Conservation (phyloP, 2,329 filamentous ascomycete species). For the Leptographium lundbergii region DNA sequence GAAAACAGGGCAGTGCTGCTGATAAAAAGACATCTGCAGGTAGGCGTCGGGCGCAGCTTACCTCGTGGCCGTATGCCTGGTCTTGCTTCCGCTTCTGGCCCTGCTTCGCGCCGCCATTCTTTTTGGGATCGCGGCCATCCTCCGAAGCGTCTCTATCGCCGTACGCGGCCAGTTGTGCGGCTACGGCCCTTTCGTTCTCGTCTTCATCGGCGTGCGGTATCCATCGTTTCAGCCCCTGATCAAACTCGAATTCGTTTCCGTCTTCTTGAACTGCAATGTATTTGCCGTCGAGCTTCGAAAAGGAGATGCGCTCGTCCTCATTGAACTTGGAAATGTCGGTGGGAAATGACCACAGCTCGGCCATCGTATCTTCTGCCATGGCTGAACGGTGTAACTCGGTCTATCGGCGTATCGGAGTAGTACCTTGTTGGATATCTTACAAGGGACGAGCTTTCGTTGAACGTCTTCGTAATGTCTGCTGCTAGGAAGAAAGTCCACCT, state of each 20-base stretch:
- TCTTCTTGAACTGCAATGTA: conserved; percentile 77
- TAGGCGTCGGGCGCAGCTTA: conserved; percentile 22
- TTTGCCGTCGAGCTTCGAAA: conserved; percentile 69
- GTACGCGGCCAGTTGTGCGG: background rate
- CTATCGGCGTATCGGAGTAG: background rate
- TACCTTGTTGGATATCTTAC: background rate
- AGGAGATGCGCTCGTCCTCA: conserved; percentile 70
- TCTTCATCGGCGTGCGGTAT: conserved; percentile 36
- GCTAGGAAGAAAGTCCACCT: background rate
- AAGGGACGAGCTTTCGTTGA: background rate
- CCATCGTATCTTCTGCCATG: conserved; percentile 10
- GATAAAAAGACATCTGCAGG: background rate
- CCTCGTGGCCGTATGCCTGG: conserved; percentile 26
- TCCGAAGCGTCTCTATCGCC: background rate
- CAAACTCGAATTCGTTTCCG: conserved; percentile 75
- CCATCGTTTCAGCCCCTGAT: conserved; percentile 61
- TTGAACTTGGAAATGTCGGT: conserved; percentile 57
- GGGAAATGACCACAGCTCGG: conserved; percentile 33
- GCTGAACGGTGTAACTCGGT: background rate
- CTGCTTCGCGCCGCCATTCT: conserved; percentile 11
- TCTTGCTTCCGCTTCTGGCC: conserved; percentile 29
- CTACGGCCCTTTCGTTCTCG: conserved; percentile 12
- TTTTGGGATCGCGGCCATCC: background rate
- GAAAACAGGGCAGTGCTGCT: background rate
- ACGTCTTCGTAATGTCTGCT: background rate